These are phyloP conservation scores for Aspergillus udagawae DNA, from an alignment of 2,329 filamentous ascomycete genomes.

Conservation along the genomic window DNA sequence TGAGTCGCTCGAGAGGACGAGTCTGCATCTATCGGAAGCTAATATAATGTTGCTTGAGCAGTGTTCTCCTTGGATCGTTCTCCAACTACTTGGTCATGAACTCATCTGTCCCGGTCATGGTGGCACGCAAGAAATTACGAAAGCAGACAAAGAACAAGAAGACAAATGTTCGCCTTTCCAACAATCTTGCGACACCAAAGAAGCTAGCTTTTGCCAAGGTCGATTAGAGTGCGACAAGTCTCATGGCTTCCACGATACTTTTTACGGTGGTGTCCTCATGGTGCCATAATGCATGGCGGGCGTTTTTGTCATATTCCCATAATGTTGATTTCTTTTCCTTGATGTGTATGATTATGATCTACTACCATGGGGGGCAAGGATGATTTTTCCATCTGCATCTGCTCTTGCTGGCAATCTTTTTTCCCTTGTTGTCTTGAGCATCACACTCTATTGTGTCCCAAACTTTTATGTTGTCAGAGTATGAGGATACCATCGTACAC, in stretches of 20 bases:
- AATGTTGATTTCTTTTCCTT: slow-evolving; percentile 1
- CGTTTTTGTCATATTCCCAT: neutral
- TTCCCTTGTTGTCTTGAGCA: neutral
- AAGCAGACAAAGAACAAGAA: slow-evolving; percentile 82
- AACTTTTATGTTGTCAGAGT: neutral
- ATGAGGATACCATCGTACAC: neutral
- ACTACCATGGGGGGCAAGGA: neutral
- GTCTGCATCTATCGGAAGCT: neutral
- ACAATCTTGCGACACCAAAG: slow-evolving; percentile 72
- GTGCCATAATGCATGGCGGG: slow-evolving; percentile 1
- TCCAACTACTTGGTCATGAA: slow-evolving; percentile 97
- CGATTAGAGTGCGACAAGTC: slow-evolving; percentile 49
- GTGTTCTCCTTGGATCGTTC: slow-evolving; percentile 91
- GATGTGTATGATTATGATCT: slow-evolving; percentile 9
- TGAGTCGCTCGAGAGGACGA: slow-evolving; percentile 44
- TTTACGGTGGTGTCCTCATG: slow-evolving; percentile 6
- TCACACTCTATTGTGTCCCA: neutral
- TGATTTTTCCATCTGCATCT: neutral
- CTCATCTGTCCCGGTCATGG: slow-evolving; percentile 96
- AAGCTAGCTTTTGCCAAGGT: slow-evolving; percentile 70
- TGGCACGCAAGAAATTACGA: slow-evolving; percentile 81
- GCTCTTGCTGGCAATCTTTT: neutral
- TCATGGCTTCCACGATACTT: slow-evolving; percentile 1
- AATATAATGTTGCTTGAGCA: slow-evolving; percentile 33
- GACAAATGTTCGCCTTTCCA: slow-evolving; percentile 68